Conservation (phyloP, 176 grass and related monocot genomes). For the Leersia perrieri region DNA sequence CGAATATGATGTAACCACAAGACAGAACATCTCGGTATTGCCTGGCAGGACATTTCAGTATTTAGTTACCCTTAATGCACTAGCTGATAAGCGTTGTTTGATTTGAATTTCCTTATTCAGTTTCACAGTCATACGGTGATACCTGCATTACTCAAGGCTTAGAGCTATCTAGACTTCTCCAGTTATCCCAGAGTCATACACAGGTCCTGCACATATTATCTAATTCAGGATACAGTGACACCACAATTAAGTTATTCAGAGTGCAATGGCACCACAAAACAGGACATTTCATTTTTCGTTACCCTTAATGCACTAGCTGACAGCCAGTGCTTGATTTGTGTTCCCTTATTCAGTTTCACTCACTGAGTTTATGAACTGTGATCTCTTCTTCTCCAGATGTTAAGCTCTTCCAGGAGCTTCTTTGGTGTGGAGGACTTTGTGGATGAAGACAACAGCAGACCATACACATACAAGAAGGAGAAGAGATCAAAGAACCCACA, state of each 20-base stretch:
- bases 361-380: not conserved
- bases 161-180: not conserved
- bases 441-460: conserved; percentile 82
- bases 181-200: not conserved
- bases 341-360: not conserved
- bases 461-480: conserved; percentile 96
- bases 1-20: not conserved
- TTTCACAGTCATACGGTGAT: too few relatives aligned
- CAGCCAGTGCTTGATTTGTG: not conserved
- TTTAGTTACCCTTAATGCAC: not conserved
- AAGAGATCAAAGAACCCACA: conserved; percentile 85
- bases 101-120: not conserved
- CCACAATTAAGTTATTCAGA: not conserved
- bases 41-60: not conserved
- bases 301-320: not conserved
- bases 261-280: not conserved
- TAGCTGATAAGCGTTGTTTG: not conserved
- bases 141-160: not conserved
- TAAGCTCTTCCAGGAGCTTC: conserved; percentile 74
- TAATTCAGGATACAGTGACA: not conserved
- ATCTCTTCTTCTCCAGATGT: conserved; percentile 27
- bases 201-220: not conserved
- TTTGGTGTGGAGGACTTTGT: conserved; percentile 90
- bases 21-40: too few relatives aligned
- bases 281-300: not conserved